Evolutionary conservation across 257 asterid species (phyloP), one percentile per base, ranked within the genome.

Genomic region (Osmanthus fragrans): DNA sequence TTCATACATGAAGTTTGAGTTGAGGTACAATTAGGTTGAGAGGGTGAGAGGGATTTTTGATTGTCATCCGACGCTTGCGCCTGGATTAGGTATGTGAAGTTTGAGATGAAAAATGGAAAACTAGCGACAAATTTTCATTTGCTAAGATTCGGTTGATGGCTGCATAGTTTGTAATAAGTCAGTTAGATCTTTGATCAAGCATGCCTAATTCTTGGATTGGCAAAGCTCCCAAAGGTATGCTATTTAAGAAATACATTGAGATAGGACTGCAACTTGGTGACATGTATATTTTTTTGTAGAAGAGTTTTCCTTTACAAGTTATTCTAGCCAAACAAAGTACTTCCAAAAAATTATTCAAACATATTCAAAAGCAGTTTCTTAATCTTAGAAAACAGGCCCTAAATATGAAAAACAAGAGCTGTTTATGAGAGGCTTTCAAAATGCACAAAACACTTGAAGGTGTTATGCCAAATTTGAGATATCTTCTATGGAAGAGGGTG

Each of bases 101-200:
- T 93, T 73, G 99, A 95, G 91, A 85, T 91, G 93, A 95, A 91
- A 81, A 90, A 88, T 30, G 99, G 98, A 64, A 96, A 90, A 80
- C 82, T 93, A 71, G 87, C 73, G 83, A 82, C 42, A 92, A 92
- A 77, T 92, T 91, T 77, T 89, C 99, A 10, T 91, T 90, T 83
- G 97, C 98, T 74, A 95, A 93, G 87, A 84, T 95, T 73, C 93
- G 98, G 97, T 81, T 93, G 83, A 84, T 96, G 92, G 96, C 97
- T 34, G 99, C 98, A 12, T 96, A 93, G 83, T 93, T 93, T 45
- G 99, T 93, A 84, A 88, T 96, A 58, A 92, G 98, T 30, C 97
- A 90, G 77, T 76, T 89, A 79, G 80, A 91, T 84, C 87, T 93
- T 32, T 63, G 90, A 81, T 32, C 87, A 85, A n/a, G 94, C 94